Conservation (phyloP, 768 basidiomycete species). For the Piloderma croceum region DNA sequence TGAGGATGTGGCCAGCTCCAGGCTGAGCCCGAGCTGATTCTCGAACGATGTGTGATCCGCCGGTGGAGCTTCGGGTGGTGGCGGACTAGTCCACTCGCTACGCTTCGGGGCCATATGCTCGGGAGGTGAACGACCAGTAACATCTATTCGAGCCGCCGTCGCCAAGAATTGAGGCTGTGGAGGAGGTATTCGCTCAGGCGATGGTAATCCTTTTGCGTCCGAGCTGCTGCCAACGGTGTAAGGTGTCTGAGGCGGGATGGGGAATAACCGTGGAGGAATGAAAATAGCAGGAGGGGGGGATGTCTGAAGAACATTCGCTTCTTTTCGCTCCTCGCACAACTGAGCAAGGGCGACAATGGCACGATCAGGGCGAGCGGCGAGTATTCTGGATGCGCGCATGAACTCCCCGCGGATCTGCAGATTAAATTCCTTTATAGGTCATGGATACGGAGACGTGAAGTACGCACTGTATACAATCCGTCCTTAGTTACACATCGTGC, state of each 20-base stretch:
- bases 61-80: slow-evolving; percentile 68
- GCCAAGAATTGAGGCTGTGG: slow-evolving; percentile 40
- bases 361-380: slow-evolving; percentile 73
- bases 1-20: slow-evolving; percentile 65
- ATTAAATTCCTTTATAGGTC: slow-evolving; percentile 5
- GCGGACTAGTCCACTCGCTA: slow-evolving; percentile 80
- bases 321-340: slow-evolving; percentile 85
- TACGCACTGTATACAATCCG: slow-evolving; percentile 83
- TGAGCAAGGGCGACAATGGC: slow-evolving; percentile 80
- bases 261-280: slow-evolving; percentile 37
- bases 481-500: slow-evolving; percentile 95
- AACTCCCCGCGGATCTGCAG: slow-evolving; percentile 94
- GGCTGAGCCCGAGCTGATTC: slow-evolving; percentile 55
- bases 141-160: slow-evolving; percentile 30
- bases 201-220: slow-evolving; percentile 38
- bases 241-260: slow-evolving; percentile 61
- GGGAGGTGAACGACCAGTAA: slow-evolving; percentile 43
- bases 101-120: slow-evolving; percentile 81
- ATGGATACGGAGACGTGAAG: slow-evolving; percentile 1
- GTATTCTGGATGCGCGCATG: slow-evolving; percentile 88
- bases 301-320: slow-evolving; percentile 45
- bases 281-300: slow-evolving; percentile 41
- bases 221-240: slow-evolving; percentile 63
- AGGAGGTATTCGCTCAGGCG: slow-evolving; percentile 48
- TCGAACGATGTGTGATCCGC: slow-evolving; percentile 65